Base-by-base conservation (phyloP, 2,329 filamentous ascomycete genomes). In the Pyrenochaeta sp. region DNA sequence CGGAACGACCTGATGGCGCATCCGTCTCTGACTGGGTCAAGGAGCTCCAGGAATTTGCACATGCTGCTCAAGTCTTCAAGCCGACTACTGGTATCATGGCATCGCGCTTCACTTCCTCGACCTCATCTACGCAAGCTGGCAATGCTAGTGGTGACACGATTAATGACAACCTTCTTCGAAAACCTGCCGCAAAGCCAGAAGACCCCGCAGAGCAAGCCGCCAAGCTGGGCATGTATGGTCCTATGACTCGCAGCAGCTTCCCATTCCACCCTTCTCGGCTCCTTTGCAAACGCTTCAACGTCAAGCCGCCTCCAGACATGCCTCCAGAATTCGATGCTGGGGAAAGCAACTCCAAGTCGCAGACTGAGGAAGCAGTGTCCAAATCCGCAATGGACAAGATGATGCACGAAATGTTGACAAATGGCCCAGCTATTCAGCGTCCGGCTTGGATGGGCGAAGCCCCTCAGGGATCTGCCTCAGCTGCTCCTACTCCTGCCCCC, bases 51-150 rank as follows among this genome's bases (percentile, higher is more conserved):
- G 87, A 99, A 67, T 97, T 97, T 68, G 81, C 85, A 11, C 85
- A 87, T 49, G 88, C 88, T 4, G 89, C 89, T 0, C 80, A 87
- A 63, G 87, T 98, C 17, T 99, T 98, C 80, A 94, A 91, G 72
- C 95, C 95, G 0, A 91, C 96, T 78, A 91, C 90, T 2, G 92
- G 92, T 0, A 83, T 91, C 58, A 98, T 99, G 92, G 95, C 94
- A 14, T 92, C 90, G 17, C 88, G 94, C 0, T 99, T 99, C 73
- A 97, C 92, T 0, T 85, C 85, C 7, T 80, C 83, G 1, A 63
- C 58, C 0, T 62, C 78, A 3, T 75, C 75, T 4, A 72, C 69
- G 0, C 67, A 76, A 2, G 72, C 50, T 7, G 54, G 40, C 27
- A 54, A 32, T 5, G 18, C n/a, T n/a, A n/a, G 48, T 18, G 41